Base-by-base conservation (phyloP, 208 protist genomes). In the Leishmania martiniquensis region DNA sequence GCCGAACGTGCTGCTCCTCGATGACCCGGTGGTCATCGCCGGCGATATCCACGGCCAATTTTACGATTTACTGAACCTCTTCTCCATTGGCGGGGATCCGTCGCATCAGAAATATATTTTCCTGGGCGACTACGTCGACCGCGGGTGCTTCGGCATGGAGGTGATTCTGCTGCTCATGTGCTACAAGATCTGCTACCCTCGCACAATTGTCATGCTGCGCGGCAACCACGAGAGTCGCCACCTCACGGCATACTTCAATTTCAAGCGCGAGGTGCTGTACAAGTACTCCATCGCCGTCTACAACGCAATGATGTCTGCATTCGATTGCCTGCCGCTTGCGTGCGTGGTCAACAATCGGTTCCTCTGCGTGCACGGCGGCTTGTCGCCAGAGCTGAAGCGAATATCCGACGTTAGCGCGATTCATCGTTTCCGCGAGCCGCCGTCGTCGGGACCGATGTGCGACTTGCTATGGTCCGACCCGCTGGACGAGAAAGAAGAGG, bases 151-250 rank as follows among this genome's bases (percentile, higher is more conserved):
- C 81, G 92, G 93, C 12, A 89, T 85, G 51, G 95, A 98, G 81
- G 93, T 96, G 54, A 89, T 95, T 39, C 74, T 99, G 15, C 97
- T 99, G 45, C 87, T 99, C n/a, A 97, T 98, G 80, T 88, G 94
- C 65, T 95, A 98, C 74, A 99, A 99, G 81, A 93, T 99, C 60
- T 79, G 82, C 55, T 98, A 98, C 78, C 97, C 98, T 10, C 82
- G 91, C 17, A 92, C 87, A 0, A 94, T 99, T 76, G 91, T 96
- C 34, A 91, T 99, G 81, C 80, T 99, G 5, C 93, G 99, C 75
- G 99, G 99, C 54, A 99, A 99, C 86, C 99, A 99, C 83, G 98
- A 99, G 85, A 99, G 97, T 74, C 87, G 98, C n/a, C 98, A 99
- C 76, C 85, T 99, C 10, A 99, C 98, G 17, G 96, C 98, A 29